Conservation (phyloP, 768 basidiomycete species). For the Suillus ampliporus region DNA sequence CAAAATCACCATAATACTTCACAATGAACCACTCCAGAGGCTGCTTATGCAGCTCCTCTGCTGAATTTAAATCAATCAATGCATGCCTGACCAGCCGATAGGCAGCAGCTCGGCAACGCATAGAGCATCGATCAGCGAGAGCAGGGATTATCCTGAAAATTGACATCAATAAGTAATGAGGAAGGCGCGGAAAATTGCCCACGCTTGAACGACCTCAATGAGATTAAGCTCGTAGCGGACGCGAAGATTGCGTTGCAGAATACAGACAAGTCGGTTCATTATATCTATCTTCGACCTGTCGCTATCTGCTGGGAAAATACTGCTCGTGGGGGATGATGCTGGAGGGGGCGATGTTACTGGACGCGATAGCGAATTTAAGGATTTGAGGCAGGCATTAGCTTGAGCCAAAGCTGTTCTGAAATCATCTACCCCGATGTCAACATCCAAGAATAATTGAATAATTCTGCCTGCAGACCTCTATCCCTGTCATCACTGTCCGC, state of each 20-base stretch:
- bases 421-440: slow-evolving; percentile 53
- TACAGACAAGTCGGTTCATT: slow-evolving; percentile 67
- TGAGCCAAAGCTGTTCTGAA: slow-evolving; percentile 74
- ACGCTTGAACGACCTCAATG: slow-evolving; percentile 77
- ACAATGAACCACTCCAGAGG: slow-evolving; percentile 91
- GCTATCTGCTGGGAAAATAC: slow-evolving; percentile 36
- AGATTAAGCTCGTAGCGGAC: slow-evolving; percentile 79
- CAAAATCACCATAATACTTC: slow-evolving; percentile 56
- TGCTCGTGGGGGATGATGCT: slow-evolving; percentile 41
- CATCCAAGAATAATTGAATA: neutral
- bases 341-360: slow-evolving; percentile 38
- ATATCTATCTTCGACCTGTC: slow-evolving; percentile 64
- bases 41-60: slow-evolving; percentile 63
- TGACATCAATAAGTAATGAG: slow-evolving; percentile 14
- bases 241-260: slow-evolving; percentile 72
- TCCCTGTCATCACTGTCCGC: slow-evolving; percentile 43
- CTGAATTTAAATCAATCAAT: slow-evolving; percentile 74
- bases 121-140: slow-evolving; percentile 75
- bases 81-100: slow-evolving; percentile 85
- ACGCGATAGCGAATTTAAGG: slow-evolving; percentile 54
- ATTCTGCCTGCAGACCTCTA: slow-evolving; percentile 32
- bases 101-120: slow-evolving; percentile 77
- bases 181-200: slow-evolving; percentile 35
- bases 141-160: slow-evolving; percentile 72
- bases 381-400: slow-evolving; percentile 62